These are phyloP conservation scores for Astrocystis sublimbata DNA, from an alignment of 495 filamentous ascomycete genomes.

Conservation along the genomic window DNA sequence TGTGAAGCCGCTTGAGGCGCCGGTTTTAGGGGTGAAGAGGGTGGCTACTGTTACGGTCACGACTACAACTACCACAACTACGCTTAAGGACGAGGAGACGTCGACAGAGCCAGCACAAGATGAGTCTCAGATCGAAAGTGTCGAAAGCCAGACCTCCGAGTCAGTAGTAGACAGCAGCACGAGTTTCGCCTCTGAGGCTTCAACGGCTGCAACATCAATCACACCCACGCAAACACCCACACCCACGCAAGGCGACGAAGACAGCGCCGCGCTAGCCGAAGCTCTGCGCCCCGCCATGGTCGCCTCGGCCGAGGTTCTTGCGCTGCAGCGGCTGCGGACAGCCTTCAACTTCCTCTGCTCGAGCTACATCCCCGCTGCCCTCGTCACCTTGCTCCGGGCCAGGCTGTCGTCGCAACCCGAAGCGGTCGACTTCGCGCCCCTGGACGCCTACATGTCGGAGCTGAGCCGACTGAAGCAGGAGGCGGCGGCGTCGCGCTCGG, in stretches of 20 bases:
- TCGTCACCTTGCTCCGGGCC: constrained; percentile 52
- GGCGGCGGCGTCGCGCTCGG: constrained; percentile 62
- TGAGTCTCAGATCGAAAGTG: constrained; percentile 29
- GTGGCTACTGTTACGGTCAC: constrained; percentile 38
- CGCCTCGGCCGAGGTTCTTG: constrained; percentile 51
- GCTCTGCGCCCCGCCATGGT: constrained; percentile 46
- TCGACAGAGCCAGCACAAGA: constrained; percentile 30
- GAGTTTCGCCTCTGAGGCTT: constrained; percentile 41
- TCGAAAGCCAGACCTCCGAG: constrained; percentile 42
- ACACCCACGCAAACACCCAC: constrained; percentile 31
- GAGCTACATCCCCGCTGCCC: constrained; percentile 61
- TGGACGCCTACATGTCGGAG: constrained; percentile 66
- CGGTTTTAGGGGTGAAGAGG: constrained; percentile 63
- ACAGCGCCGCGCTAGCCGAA: constrained; percentile 9
- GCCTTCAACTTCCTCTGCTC: constrained; percentile 75
- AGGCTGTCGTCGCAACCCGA: constrained; percentile 44
- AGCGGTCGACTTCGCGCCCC: constrained; percentile 64
- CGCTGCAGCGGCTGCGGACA: constrained; percentile 71
- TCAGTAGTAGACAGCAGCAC: constrained; percentile 39
- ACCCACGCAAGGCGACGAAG: constrained; percentile 23
- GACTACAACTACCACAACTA: constrained; percentile 27
- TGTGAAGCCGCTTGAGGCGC: constrained; percentile 69
- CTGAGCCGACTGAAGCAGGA: constrained; percentile 67
- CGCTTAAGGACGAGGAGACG: no score
- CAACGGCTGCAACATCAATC: constrained; percentile 47